Evolutionary conservation across 805 yeast species (phyloP).

Genomic region (Myxozyma neotropica): DNA sequence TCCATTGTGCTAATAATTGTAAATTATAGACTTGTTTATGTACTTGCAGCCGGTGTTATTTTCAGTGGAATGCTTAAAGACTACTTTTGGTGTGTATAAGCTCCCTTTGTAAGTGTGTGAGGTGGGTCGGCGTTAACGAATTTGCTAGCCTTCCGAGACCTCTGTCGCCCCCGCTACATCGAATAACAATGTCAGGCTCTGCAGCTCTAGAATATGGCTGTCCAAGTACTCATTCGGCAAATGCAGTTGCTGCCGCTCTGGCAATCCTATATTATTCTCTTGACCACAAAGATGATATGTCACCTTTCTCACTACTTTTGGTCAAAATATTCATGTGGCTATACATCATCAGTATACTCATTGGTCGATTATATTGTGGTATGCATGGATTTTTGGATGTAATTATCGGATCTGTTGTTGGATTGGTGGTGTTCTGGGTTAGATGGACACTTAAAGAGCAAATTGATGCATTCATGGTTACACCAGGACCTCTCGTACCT

Average conservation of each 20-base stretch:
- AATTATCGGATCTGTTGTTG: constrained; percentile 64
- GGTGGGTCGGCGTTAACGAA: background rate
- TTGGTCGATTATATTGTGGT: constrained; percentile 91
- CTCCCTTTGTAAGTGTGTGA: background rate
- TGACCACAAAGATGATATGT: constrained; percentile 7
- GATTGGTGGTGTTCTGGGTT: constrained; percentile 54
- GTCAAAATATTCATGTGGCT: constrained; percentile 35
- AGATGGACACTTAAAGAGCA: constrained; percentile 48
- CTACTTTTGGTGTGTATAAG: constrained; percentile 55
- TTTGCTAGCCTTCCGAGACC: constrained; percentile 74
- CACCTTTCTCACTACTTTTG: constrained; percentile 8
- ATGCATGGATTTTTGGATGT: constrained; percentile 95
- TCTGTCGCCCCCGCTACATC: constrained; percentile 82
- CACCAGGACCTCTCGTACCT: constrained; percentile 38
- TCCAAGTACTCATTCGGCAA: constrained; percentile 93
- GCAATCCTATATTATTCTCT: constrained; percentile 43
- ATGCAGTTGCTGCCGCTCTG: constrained; percentile 80
- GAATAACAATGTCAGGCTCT: constrained; percentile 88
- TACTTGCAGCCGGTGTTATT: constrained; percentile 63
- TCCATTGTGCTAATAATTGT: no score
- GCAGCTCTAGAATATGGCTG: constrained; percentile 94
- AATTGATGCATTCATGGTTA: constrained; percentile 48
- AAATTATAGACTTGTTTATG: constrained; percentile 55
- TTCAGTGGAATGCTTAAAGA: constrained; percentile 77
- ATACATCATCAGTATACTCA: constrained; percentile 65